phyloP scores from a whole-genome alignment of 495 filamentous ascomycete species.

The Cenococcum geophilum region DNA sequence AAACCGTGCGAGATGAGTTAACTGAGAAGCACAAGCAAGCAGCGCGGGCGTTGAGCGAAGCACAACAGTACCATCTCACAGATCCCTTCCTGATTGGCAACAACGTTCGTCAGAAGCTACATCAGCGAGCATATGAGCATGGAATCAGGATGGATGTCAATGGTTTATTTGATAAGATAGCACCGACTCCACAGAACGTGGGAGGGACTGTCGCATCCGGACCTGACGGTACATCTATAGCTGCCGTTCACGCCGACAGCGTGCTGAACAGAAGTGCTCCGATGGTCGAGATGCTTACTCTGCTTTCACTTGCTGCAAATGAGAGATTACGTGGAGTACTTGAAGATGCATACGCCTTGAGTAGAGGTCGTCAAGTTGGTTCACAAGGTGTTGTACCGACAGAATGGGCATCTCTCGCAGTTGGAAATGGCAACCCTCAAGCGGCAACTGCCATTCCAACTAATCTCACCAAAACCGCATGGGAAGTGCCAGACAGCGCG shows the following conservation, averaged over 20 bases:
- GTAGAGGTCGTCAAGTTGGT: slow-evolving; percentile 59
- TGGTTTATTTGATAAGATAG: slow-evolving; percentile 50
- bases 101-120: slow-evolving; percentile 40
- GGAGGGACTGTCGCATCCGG: slow-evolving; percentile 39
- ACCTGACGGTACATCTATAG: slow-evolving; percentile 47
- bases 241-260: slow-evolving; percentile 53
- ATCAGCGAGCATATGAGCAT: slow-evolving; percentile 47
- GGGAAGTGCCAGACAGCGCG: slow-evolving; percentile 34
- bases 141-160: slow-evolving; percentile 60
- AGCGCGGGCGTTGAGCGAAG: slow-evolving; percentile 44
- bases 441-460: slow-evolving; percentile 40
- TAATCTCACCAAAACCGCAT: slow-evolving; percentile 36
- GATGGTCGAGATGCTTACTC: slow-evolving; percentile 65
- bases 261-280: slow-evolving; percentile 61
- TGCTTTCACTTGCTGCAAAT: slow-evolving; percentile 69
- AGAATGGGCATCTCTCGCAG: slow-evolving; percentile 62
- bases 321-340: slow-evolving; percentile 62
- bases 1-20: slow-evolving; percentile 43
- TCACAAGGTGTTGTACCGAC: slow-evolving; percentile 64
- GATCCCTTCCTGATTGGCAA: slow-evolving; percentile 53
- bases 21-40: slow-evolving; percentile 49
- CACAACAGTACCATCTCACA: slow-evolving; percentile 50
- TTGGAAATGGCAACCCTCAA: slow-evolving; percentile 23
- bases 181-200: slow-evolving; percentile 32
- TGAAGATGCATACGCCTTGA: slow-evolving; percentile 61